A percentile compares a stretch with the other conserved stretches of the same genome.
These are phyloP conservation scores for Pseudogymnoascus sp. DNA, from an alignment of 2,329 filamentous ascomycete genomes.

Conservation along the genomic window DNA sequence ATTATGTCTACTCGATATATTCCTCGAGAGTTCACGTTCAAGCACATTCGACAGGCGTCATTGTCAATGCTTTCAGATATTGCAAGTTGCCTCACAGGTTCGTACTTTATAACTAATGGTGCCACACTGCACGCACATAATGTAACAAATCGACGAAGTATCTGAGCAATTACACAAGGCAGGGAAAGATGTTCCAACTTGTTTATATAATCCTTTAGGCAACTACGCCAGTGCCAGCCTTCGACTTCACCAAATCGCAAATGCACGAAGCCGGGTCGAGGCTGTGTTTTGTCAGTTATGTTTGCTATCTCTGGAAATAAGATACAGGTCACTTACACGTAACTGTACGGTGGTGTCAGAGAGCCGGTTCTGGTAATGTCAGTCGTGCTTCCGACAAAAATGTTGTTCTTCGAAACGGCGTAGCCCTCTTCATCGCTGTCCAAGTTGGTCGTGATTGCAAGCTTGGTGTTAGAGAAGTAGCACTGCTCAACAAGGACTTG, in stretches of 20 bases:
- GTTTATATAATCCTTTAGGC: background rate
- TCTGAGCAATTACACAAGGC: background rate
- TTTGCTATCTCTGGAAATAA: background rate
- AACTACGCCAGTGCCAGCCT: background rate
- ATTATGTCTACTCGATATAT: background rate
- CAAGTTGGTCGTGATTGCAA: slow-evolving; percentile 4
- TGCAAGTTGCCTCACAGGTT: background rate
- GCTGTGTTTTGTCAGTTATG: background rate
- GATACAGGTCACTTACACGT: slow-evolving; percentile 10
- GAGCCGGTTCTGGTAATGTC: slow-evolving; percentile 15
- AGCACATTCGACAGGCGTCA: background rate
- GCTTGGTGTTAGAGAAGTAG: background rate
- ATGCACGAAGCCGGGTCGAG: background rate
- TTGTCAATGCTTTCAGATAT: background rate
- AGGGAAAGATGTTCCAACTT: background rate
- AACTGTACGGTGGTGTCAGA: slow-evolving; percentile 17
- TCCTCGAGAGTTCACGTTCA: background rate
- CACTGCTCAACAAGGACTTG: slow-evolving; percentile 43
- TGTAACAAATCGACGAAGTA: background rate
- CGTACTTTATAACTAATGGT: background rate
- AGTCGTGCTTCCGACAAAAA: slow-evolving; percentile 13
- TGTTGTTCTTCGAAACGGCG: slow-evolving; percentile 8
- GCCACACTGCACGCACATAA: background rate
- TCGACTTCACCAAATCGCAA: background rate
- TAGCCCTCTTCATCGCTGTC: background rate